Evolutionary conservation across 2,329 filamentous ascomycete species (phyloP).

Genomic region (Colletotrichum melonis): DNA sequence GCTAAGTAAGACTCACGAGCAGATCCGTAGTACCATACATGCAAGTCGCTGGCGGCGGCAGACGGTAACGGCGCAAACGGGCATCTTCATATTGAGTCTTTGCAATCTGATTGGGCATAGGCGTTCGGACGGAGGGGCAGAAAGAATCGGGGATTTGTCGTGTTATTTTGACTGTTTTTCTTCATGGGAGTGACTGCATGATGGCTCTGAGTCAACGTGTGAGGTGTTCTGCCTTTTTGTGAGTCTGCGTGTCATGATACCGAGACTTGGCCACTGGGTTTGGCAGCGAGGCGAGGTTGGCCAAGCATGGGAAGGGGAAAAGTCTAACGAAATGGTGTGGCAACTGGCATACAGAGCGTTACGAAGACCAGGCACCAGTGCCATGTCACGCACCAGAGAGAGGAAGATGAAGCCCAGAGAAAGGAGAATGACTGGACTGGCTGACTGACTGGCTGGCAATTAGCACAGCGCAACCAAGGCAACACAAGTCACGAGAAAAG

Average conservation of each 20-base stretch:
- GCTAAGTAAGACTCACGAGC: neutral
- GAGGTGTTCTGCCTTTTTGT: conserved; percentile 6
- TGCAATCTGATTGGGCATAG: neutral
- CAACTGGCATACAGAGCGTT: neutral
- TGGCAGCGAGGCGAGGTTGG: neutral
- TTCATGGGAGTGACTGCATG: neutral
- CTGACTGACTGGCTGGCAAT: neutral
- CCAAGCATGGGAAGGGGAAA: neutral
- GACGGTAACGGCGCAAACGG: neutral
- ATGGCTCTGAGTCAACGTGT: conserved; percentile 1
- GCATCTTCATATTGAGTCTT: neutral
- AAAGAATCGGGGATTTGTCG: neutral
- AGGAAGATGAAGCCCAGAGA: neutral
- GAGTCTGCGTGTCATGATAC: conserved; percentile 20
- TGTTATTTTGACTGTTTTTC: neutral
- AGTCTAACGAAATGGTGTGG: neutral
- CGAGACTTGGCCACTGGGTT: neutral
- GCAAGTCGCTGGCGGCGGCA: neutral
- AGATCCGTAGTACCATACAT: neutral
- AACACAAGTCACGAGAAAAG: neutral
- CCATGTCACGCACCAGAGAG: neutral
- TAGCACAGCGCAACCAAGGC: neutral
- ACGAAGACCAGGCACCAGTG: neutral
- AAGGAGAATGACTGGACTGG: too few relatives aligned
- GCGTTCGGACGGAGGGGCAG: neutral